Conservation (phyloP, 1,284 basidiomycete species). For the Rhodotorula sp. region DNA sequence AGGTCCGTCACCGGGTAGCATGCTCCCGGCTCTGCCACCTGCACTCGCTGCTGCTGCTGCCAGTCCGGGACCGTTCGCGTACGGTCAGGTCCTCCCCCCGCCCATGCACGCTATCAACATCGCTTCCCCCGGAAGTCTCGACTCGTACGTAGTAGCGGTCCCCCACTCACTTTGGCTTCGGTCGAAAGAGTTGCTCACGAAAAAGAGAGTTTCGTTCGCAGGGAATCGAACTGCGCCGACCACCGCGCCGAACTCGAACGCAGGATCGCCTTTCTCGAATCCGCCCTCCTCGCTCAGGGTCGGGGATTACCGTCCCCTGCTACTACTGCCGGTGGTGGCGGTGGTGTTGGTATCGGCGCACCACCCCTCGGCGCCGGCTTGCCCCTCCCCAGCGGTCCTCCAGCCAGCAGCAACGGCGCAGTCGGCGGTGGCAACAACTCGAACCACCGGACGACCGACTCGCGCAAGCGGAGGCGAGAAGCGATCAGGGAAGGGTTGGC, state of each 20-base stretch:
- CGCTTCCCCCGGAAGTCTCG: background rate
- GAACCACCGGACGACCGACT: background rate
- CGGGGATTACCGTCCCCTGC: background rate
- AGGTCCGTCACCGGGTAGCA: background rate
- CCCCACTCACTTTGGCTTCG: background rate
- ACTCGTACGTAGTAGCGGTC: background rate
- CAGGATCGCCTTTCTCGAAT: slow-evolving; percentile 15
- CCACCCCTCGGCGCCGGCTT: too few relatives aligned
- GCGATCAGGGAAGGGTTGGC: slow-evolving; percentile 3
- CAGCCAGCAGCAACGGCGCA: background rate
- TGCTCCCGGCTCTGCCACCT: background rate
- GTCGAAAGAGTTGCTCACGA: background rate
- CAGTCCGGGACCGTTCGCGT: background rate
- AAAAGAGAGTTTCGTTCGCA: background rate
- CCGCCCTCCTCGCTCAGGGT: background rate
- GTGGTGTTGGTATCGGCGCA: too few relatives aligned
- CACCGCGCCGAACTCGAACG: slow-evolving; percentile 26
- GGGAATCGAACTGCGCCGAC: slow-evolving; percentile 6
- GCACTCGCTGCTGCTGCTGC: background rate
- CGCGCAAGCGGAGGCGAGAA: background rate
- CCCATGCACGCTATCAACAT: background rate
- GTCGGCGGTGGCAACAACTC: background rate
- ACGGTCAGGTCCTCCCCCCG: background rate
- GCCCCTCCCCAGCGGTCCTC: too few relatives aligned
- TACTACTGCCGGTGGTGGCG: too few relatives aligned